These are phyloP conservation scores for Prillingera fragicola DNA, from an alignment of 1,284 basidiomycete genomes.

Conservation along the genomic window DNA sequence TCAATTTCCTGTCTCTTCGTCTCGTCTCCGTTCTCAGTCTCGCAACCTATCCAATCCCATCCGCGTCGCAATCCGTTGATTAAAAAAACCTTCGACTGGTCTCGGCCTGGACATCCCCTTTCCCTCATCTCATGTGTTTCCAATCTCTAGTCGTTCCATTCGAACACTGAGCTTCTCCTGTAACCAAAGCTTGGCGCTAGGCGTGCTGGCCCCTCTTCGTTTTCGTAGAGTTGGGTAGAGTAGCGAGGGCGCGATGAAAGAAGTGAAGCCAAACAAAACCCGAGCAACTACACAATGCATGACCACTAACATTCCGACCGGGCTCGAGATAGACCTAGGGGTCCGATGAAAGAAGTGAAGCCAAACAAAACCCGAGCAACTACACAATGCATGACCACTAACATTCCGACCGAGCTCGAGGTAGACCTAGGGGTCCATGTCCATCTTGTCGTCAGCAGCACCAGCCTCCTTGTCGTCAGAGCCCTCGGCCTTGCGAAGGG, in stretches of 20 bases:
- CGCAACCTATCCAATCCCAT: not conserved
- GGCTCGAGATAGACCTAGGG: no score
- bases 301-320: no score
- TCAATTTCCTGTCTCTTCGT: not conserved
- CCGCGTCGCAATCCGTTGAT: not conserved
- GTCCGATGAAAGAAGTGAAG: conserved; percentile 19
- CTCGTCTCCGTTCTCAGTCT: conserved; percentile 1
- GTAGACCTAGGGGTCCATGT: conserved; percentile 6
- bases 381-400: no score
- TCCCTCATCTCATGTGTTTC: conserved; percentile 8
- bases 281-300: no score
- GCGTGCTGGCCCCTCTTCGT: not conserved
- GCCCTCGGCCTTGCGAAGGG: conserved; percentile 11
- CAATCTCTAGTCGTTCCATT: conserved; percentile 10
- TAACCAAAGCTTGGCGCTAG: not conserved
- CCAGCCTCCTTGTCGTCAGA: not conserved
- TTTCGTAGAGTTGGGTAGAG: not conserved
- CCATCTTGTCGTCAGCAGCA: not conserved
- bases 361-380: not conserved
- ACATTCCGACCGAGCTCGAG: no score
- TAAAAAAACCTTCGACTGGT: not conserved
- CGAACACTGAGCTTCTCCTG: not conserved
- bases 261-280: conserved; percentile 9
- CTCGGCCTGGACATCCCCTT: not conserved
- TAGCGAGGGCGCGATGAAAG: conserved; percentile 16